Evolutionary conservation across 371 early-diverging fungal species (phyloP).

Genomic region (Rhizopus sp.): DNA sequence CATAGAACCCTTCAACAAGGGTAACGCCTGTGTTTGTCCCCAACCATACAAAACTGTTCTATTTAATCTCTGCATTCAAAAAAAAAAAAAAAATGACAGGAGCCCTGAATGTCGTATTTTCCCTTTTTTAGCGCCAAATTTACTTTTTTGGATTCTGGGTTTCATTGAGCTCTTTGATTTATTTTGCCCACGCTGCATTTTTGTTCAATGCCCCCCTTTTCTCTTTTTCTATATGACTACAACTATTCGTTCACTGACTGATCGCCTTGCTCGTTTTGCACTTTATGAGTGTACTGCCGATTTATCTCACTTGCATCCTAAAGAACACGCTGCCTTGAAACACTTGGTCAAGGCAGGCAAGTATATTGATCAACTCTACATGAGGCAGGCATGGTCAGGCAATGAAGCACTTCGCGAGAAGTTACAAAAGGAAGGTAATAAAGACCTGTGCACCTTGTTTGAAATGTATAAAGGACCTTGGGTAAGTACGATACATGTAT

Average conservation of each 20-base stretch:
- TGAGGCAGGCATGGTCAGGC: constrained; percentile 75
- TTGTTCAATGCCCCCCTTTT: background rate
- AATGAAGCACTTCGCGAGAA: constrained; percentile 59
- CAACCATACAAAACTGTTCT: constrained; percentile 37
- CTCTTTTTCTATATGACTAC: constrained; percentile 23
- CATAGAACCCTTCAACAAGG: constrained; percentile 23
- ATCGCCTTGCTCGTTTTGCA: constrained; percentile 52
- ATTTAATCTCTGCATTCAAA: no score
- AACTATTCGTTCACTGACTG: constrained; percentile 29
- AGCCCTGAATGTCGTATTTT: no score
- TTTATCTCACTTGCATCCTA: constrained; percentile 55
- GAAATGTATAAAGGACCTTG: constrained; percentile 77
- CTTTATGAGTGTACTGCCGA: constrained; percentile 62
- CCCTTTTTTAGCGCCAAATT: no score
- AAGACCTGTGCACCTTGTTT: constrained; percentile 54
- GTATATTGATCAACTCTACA: constrained; percentile 65
- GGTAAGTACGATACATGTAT: constrained; percentile 38
- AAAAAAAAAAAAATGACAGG: no score
- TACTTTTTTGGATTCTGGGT: background rate
- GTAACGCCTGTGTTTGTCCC: constrained; percentile 43
- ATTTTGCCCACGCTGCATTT: background rate
- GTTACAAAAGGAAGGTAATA: constrained; percentile 41
- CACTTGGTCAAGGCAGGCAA: constrained; percentile 67
- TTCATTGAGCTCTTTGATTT: background rate
- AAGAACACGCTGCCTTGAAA: constrained; percentile 69